A percentile compares a stretch with the other conserved stretches of the same genome.
Evolutionary conservation across 139 green algal species (phyloP).

Genomic region (Micromonas commoda): DNA sequence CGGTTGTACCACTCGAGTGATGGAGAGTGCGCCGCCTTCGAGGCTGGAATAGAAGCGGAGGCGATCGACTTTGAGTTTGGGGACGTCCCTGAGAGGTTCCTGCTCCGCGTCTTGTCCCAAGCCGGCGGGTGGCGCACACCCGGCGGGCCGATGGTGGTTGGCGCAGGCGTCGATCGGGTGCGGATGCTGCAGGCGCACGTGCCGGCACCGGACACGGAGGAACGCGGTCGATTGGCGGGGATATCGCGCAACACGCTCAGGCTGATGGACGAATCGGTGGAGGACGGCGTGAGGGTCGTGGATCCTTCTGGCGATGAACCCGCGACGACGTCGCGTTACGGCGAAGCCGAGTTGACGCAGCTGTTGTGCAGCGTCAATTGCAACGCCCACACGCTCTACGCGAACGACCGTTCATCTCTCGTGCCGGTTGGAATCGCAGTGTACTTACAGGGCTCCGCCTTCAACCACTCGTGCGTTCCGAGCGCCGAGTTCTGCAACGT

Average conservation of each 20-base stretch:
- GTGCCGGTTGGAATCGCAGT: not conserved
- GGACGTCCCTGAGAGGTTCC: conserved; percentile 2
- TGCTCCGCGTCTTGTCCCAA: not conserved
- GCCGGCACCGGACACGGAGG: not conserved
- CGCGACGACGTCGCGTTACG: not conserved
- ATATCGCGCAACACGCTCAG: not conserved
- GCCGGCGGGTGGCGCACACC: not conserved
- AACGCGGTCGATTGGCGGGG: not conserved
- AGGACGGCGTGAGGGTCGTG: not conserved
- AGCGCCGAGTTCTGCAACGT: not conserved
- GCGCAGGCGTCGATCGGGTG: not conserved
- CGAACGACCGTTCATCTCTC: not conserved
- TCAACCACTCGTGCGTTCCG: not conserved
- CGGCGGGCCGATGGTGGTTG: not conserved
- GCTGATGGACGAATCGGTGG: not conserved
- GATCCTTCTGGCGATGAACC: not conserved
- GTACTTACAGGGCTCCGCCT: not conserved
- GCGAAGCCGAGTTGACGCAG: not conserved
- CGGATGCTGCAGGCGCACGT: not conserved
- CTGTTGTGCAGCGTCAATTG: not conserved
- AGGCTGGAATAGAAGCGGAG: not conserved
- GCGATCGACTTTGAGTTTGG: not conserved
- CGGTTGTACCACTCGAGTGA: not conserved
- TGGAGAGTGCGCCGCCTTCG: conserved; percentile 3
- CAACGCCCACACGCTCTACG: conserved; percentile 10